Percentiles rank a stretch among this genome's conserved stretches.
Conservation (phyloP, 2,329 filamentous ascomycete species). For the Cladophialophora bantiana region DNA sequence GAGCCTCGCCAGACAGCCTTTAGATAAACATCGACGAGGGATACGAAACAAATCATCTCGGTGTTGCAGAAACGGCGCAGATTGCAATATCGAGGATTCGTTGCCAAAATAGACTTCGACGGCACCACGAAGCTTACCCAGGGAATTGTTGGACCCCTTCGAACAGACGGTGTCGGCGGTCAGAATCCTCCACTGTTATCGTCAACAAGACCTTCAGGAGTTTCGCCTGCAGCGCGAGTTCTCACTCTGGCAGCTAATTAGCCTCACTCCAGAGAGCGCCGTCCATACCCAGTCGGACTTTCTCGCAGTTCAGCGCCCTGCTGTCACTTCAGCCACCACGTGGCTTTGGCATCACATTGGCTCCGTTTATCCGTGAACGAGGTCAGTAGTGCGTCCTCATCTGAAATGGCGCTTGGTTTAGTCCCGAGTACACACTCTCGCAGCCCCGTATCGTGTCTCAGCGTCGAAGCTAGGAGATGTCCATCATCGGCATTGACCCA, state of each 20-base stretch:
- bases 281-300: not conserved
- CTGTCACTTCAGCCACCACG: not conserved
- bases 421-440: not conserved
- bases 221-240: not conserved
- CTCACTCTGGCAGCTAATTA: not conserved
- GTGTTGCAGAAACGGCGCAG: not conserved
- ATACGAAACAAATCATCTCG: not conserved
- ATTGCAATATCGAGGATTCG: not conserved
- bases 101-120: not conserved
- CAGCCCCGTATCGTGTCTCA: not conserved
- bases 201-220: not conserved
- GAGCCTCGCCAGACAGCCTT: not conserved
- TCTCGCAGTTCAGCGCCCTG: not conserved
- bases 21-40: not conserved
- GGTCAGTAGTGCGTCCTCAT: not conserved
- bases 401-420: not conserved
- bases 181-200: not conserved
- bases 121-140: not conserved
- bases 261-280: not conserved
- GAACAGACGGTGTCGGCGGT: not conserved
- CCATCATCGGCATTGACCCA: not conserved
- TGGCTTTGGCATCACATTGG: not conserved
- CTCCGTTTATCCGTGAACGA: not conserved
- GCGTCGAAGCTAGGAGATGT: not conserved
- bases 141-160: not conserved